A percentile compares a stretch with the other conserved stretches of the same genome.
phyloP scores from a whole-genome alignment of 2,329 filamentous ascomycete species.

The Xylaria sp. region DNA sequence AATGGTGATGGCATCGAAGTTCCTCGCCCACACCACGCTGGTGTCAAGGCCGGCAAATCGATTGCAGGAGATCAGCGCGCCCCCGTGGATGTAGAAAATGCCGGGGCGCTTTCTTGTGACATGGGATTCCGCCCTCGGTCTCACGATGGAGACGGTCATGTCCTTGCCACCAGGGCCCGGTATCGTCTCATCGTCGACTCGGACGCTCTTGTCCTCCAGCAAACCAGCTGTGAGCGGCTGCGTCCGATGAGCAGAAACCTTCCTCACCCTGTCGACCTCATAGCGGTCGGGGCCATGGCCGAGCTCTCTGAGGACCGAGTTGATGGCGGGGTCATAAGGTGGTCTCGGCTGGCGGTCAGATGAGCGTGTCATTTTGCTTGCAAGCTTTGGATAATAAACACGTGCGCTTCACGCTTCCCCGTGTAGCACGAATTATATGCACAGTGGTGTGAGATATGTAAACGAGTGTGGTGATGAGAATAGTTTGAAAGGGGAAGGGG shows the following conservation, averaged over 20 bases:
- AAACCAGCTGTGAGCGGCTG: conserved; percentile 45
- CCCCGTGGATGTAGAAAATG: conserved; percentile 51
- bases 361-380: conserved; percentile 43
- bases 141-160: conserved; percentile 44
- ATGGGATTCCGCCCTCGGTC: conserved; percentile 42
- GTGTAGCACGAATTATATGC: conserved; percentile 9
- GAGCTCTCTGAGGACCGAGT: conserved; percentile 42
- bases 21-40: conserved; percentile 48
- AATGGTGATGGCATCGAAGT: conserved; percentile 48
- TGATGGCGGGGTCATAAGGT: conserved; percentile 47
- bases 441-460: neutral
- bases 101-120: conserved; percentile 41
- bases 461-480: neutral
- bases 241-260: conserved; percentile 43
- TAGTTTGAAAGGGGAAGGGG: neutral
- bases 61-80: conserved; percentile 48
- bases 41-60: conserved; percentile 50
- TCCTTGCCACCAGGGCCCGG: conserved; percentile 43
- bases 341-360: conserved; percentile 47
- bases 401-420: conserved; percentile 19
- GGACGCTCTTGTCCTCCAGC: conserved; percentile 46
- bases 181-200: conserved; percentile 44
- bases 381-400: conserved; percentile 23
- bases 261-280: conserved; percentile 47
- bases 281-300: conserved; percentile 44